A percentile compares a stretch with the other conserved stretches of the same genome.
Conservation (phyloP, 2,329 filamentous ascomycete genomes). For the Penicillium sp. region DNA sequence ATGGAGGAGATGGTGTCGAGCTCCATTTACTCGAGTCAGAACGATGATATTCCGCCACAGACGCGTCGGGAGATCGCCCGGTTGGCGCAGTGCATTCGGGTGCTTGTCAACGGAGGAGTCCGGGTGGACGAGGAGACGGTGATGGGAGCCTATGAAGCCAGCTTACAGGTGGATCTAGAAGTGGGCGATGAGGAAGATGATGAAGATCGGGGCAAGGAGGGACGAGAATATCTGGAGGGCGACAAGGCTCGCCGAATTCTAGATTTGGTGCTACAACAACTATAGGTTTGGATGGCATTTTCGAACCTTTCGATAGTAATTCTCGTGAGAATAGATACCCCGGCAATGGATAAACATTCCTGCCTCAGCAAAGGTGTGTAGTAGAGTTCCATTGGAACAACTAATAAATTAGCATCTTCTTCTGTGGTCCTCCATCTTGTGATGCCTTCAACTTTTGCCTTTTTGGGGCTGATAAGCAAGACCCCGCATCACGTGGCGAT, state of each 20-base stretch:
- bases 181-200: constrained; percentile 34
- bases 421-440: too few relatives aligned
- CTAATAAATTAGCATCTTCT: too few relatives aligned
- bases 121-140: constrained; percentile 87
- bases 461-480: too few relatives aligned
- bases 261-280: constrained; percentile 21
- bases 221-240: constrained; percentile 37
- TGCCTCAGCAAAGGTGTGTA: too few relatives aligned
- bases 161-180: constrained; percentile 57
- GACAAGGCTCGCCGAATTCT: constrained; percentile 34
- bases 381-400: too few relatives aligned
- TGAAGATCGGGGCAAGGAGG: constrained; percentile 26
- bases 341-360: too few relatives aligned
- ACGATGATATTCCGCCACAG: constrained; percentile 67
- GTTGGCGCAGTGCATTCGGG: constrained; percentile 69
- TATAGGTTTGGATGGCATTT: too few relatives aligned
- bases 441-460: too few relatives aligned
- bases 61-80: constrained; percentile 83
- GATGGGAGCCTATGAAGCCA: constrained; percentile 69
- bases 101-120: constrained; percentile 72
- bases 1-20: constrained; percentile 79
- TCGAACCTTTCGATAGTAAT: too few relatives aligned
- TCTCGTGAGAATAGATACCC: too few relatives aligned
- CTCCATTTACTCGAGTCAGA: constrained; percentile 89
- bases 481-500: too few relatives aligned